These are phyloP conservation scores for Cephaloascus albidus DNA, from an alignment of 805 yeast species.

Conservation along the genomic window DNA sequence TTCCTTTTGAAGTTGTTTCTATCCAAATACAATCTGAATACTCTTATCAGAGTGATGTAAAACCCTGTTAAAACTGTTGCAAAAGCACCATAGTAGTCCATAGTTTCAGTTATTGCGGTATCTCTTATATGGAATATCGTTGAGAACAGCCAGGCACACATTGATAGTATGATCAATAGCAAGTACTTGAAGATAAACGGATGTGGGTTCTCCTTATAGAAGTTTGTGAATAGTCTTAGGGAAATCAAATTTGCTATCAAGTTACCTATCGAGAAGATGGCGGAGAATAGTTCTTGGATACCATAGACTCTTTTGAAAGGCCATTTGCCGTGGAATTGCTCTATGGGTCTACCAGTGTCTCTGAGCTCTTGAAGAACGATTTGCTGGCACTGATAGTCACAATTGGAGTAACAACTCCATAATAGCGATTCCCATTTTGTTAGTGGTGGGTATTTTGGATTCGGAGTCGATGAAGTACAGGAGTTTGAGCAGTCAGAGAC, in stretches of 20 bases:
- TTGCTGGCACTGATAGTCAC: conserved; percentile 92
- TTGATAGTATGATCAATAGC: conserved; percentile 53
- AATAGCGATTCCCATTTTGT: conserved; percentile 33
- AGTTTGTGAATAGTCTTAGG: conserved; percentile 2
- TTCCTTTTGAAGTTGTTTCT: conserved; percentile 13
- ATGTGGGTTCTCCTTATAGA: conserved; percentile 2
- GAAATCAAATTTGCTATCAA: conserved; percentile 32
- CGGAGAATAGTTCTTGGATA: conserved; percentile 26
- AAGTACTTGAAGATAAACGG: conserved; percentile 21
- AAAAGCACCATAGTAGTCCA: conserved; percentile 92
- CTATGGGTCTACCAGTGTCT: conserved; percentile 37
- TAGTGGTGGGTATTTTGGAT: conserved; percentile 27
- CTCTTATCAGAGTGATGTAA: conserved; percentile 55
- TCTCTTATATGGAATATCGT: conserved; percentile 87
- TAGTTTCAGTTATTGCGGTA: conserved; percentile 63
- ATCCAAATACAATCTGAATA: conserved; percentile 44
- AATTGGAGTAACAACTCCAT: conserved; percentile 74
- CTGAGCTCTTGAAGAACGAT: conserved; percentile 51
- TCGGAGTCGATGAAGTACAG: conserved; percentile 21
- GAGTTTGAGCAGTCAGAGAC: conserved; percentile 36
- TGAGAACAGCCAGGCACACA: conserved; percentile 84
- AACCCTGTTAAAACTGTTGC: conserved; percentile 76
- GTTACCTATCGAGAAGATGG: conserved; percentile 36
- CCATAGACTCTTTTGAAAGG: conserved; percentile 28
- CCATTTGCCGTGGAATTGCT: conserved; percentile 51